Conservation (phyloP, 805 yeast species). For the Barnettozyma californica region DNA sequence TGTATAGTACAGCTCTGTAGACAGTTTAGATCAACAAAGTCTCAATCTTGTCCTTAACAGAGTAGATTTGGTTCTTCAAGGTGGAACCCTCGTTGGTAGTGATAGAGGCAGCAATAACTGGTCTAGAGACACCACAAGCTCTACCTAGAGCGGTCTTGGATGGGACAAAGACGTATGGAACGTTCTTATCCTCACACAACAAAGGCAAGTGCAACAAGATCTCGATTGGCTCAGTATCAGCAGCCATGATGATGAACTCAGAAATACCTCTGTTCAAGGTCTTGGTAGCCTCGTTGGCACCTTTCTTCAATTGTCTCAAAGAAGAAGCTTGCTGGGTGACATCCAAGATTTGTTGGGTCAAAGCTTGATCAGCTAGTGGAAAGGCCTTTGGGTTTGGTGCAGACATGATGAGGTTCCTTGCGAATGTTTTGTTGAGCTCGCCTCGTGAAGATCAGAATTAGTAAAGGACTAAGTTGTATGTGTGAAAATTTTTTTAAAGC, state of each 20-base stretch:
- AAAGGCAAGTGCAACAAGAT: slow-evolving; percentile 95
- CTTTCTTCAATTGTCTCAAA: slow-evolving; percentile 97
- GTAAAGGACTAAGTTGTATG: too few relatives aligned
- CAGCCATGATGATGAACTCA: slow-evolving; percentile 99
- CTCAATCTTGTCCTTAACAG: slow-evolving; percentile 98
- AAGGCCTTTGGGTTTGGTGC: slow-evolving; percentile 97
- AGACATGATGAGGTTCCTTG: slow-evolving; percentile 63
- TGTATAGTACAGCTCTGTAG: slow-evolving; percentile 9
- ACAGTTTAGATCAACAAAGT: slow-evolving; percentile 74
- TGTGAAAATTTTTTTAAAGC: neutral
- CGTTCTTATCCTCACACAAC: slow-evolving; percentile 98
- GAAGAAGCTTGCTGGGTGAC: slow-evolving; percentile 97
- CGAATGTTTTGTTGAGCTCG: slow-evolving; percentile 26
- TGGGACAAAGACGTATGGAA: slow-evolving; percentile 98
- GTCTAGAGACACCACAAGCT: slow-evolving; percentile 99
- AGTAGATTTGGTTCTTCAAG: slow-evolving; percentile 93
- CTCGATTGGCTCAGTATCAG: slow-evolving; percentile 99
- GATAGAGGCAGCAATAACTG: slow-evolving; percentile 97
- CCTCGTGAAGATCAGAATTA: slow-evolving; percentile 17
- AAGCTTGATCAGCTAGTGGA: slow-evolving; percentile 95
- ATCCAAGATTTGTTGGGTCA: slow-evolving; percentile 94
- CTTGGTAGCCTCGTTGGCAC: slow-evolving; percentile 99
- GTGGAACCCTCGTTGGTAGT: slow-evolving; percentile 98
- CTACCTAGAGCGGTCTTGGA: slow-evolving; percentile 98
- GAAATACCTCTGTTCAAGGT: slow-evolving; percentile 99